A percentile compares a stretch with the other conserved stretches of the same genome.
Evolutionary conservation across 2,329 filamentous ascomycete species (phyloP).

Genomic region (Ilyonectria mors-panacis): DNA sequence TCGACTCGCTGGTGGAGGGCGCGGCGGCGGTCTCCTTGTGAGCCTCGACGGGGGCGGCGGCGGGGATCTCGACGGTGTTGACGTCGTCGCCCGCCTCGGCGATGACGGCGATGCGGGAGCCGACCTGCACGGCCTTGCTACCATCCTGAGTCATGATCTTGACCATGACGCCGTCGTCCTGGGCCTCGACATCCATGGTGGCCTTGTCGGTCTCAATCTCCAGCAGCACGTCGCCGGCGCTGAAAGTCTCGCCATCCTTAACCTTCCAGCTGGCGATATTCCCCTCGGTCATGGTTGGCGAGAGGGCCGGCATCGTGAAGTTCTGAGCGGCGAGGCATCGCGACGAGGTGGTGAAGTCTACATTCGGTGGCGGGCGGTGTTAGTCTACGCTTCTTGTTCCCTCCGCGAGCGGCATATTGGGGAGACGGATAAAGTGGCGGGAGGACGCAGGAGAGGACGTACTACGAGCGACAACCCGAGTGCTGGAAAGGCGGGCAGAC

Average conservation of each 20-base stretch:
- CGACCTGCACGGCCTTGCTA: constrained; percentile 83
- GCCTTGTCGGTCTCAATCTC: constrained; percentile 97
- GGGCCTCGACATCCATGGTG: constrained; percentile 94
- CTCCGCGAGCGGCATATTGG: constrained; percentile 43
- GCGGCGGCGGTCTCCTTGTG: constrained; percentile 56
- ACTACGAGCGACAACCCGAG: constrained; percentile 70
- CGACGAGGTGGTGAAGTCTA: constrained; percentile 76
- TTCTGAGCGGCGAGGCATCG: constrained; percentile 82
- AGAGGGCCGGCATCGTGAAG: constrained; percentile 92
- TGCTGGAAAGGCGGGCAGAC: constrained; percentile 71
- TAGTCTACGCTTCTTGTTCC: constrained; percentile 30
- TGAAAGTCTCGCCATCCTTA: constrained; percentile 88
- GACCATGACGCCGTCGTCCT: constrained; percentile 88
- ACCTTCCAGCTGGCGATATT: constrained; percentile 89
- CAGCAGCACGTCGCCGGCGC: constrained; percentile 87
- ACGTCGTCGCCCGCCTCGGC: constrained; percentile 88
- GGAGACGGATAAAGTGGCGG: constrained; percentile 37
- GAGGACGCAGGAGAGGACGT: constrained; percentile 48
- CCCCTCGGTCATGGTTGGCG: constrained; percentile 94
- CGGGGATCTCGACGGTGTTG: constrained; percentile 79
- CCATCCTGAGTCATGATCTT: constrained; percentile 85
- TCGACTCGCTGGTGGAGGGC: constrained; percentile 49
- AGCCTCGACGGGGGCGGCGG: constrained; percentile 80
- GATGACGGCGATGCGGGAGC: constrained; percentile 84
- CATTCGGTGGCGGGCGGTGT: constrained; percentile 36